Conservation (phyloP, 345 rosid species). For the Syzygium aromaticum region DNA sequence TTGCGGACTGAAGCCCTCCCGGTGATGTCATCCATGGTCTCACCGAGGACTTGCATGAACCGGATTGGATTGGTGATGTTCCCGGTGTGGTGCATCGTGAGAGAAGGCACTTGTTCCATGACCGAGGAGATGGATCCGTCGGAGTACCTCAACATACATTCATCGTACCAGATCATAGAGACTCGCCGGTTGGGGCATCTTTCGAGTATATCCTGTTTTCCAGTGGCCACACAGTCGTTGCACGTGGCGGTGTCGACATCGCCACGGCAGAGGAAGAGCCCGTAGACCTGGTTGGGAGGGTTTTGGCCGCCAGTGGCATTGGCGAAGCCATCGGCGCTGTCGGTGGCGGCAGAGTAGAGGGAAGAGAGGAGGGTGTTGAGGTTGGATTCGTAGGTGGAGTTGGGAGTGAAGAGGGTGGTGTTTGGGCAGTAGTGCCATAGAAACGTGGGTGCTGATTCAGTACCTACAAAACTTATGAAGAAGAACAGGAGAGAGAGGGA, state of each 20-base stretch:
- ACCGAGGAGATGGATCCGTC: conserved; percentile 13
- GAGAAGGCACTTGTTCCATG: conserved; percentile 8
- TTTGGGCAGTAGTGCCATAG: not conserved
- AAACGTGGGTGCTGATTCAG: not conserved
- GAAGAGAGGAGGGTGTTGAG: conserved; percentile 25
- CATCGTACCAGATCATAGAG: conserved; percentile 22
- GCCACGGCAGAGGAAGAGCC: conserved; percentile 17
- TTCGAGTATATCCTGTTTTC: conserved; percentile 3
- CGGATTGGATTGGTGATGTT: conserved; percentile 14
- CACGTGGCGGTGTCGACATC: not conserved
- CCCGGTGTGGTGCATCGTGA: not conserved
- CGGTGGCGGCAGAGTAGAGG: conserved; percentile 15
- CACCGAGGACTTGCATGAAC: not conserved
- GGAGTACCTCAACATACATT: not conserved
- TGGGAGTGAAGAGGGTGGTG: conserved; percentile 18
- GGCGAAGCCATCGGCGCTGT: conserved; percentile 17
- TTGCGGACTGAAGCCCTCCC: conserved; percentile 6
- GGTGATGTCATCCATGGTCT: not conserved
- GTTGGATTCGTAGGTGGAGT: conserved; percentile 31
- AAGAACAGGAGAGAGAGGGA: not conserved
- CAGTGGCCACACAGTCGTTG: conserved; percentile 4
- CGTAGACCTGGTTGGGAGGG: conserved; percentile 1
- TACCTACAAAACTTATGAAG: not conserved
- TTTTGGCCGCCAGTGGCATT: conserved; percentile 27
- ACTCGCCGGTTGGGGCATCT: conserved; percentile 28